A percentile compares a stretch with the other conserved stretches of the same genome.
phyloP scores from a whole-genome alignment of 176 grass and related monocot genomes.

The Eremochloa ophiuroides region DNA sequence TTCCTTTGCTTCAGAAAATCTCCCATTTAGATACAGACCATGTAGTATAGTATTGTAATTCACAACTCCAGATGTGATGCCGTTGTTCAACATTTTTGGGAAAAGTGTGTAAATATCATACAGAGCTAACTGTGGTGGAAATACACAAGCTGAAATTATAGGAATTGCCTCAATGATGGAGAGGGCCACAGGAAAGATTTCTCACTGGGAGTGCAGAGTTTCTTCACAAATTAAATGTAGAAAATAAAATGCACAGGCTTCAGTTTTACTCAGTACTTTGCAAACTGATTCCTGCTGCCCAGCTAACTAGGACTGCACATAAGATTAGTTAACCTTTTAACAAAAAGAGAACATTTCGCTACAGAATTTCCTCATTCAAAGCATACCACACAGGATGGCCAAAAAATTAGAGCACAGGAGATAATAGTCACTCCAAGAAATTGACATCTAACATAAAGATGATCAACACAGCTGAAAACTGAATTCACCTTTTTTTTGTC shows the following conservation, averaged over 20 bases:
- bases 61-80: neutral
- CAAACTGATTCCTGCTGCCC: too few species aligned
- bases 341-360: too few species aligned
- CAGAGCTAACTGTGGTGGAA: neutral
- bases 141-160: neutral
- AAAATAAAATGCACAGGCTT: neutral
- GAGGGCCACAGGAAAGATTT: neutral
- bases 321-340: too few species aligned
- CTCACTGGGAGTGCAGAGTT: neutral
- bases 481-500: neutral
- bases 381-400: too few species aligned
- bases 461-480: neutral
- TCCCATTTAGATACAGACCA: neutral
- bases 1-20: neutral
- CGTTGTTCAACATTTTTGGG: neutral
- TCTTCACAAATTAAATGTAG: neutral
- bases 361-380: too few species aligned
- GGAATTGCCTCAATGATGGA: neutral
- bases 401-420: too few species aligned
- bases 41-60: neutral
- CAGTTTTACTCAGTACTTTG: neutral
- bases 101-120: neutral
- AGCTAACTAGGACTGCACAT: too few species aligned
- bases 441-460: too few species aligned
- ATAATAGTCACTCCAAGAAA: too few species aligned